Conservation (phyloP, 2,329 filamentous ascomycete species). For the Sphaerulina vaccinii region DNA sequence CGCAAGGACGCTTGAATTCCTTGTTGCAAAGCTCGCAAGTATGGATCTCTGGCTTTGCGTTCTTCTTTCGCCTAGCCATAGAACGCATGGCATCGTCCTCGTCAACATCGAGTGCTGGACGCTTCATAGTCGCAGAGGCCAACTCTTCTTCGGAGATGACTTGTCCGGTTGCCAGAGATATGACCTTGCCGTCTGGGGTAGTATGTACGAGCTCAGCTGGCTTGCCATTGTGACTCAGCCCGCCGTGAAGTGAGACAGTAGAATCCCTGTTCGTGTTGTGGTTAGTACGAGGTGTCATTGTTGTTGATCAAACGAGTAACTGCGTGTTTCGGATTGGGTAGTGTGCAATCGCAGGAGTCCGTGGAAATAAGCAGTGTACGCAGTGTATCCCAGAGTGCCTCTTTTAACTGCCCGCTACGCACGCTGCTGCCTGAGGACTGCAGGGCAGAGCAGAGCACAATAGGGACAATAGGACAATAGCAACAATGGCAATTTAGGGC, state of each 20-base stretch:
- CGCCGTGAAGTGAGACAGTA: constrained; percentile 76
- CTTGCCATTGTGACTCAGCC: constrained; percentile 75
- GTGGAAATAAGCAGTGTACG: neutral
- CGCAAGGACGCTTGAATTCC: constrained; percentile 94
- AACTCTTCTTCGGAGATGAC: constrained; percentile 56
- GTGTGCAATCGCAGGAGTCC: neutral
- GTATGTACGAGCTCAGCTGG: constrained; percentile 81
- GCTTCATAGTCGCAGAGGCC: constrained; percentile 57
- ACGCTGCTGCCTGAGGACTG: constrained; percentile 5
- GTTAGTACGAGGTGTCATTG: constrained; percentile 4
- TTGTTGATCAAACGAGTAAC: neutral
- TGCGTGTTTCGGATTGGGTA: constrained; percentile 4
- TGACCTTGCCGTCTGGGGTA: constrained; percentile 69
- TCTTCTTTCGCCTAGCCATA: constrained; percentile 95
- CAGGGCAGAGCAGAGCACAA: constrained; percentile 1
- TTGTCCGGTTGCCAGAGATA: constrained; percentile 62
- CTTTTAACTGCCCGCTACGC: neutral
- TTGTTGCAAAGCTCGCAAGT: constrained; percentile 77
- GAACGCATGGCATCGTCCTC: constrained; percentile 83
- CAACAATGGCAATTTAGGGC: neutral
- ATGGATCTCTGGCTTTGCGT: constrained; percentile 54
- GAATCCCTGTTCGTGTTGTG: constrained; percentile 55
- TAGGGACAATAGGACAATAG: constrained; percentile 16
- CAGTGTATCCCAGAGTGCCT: neutral
- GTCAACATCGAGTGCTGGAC: constrained; percentile 61